phyloP scores from a whole-genome alignment of 306 rosid species.

The Cajanus cajan region DNA sequence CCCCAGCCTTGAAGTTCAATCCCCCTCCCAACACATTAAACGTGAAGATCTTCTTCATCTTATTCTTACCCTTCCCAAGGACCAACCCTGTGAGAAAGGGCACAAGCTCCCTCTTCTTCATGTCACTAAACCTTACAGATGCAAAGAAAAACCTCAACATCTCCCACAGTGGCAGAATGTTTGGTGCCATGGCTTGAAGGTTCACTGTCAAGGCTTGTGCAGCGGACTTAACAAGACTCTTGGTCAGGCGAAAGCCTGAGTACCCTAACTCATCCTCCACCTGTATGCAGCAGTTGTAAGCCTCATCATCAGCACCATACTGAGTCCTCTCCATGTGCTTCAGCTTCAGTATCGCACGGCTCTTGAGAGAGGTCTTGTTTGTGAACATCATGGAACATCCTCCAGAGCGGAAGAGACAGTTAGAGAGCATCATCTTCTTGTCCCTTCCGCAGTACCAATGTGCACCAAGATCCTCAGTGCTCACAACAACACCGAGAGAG shows the following conservation, averaged over 20 bases:
- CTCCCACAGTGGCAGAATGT: constrained; percentile 65
- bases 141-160: constrained; percentile 32
- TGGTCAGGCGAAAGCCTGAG: constrained; percentile 66
- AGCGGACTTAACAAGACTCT: constrained; percentile 64
- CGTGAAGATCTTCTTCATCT: neutral
- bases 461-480: constrained; percentile 75
- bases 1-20: constrained; percentile 59
- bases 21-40: constrained; percentile 37
- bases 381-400: constrained; percentile 79
- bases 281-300: constrained; percentile 76
- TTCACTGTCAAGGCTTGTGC: constrained; percentile 61
- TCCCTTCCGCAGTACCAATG: constrained; percentile 79
- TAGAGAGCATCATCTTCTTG: constrained; percentile 73
- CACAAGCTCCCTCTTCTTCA: constrained; percentile 34
- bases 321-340: constrained; percentile 67
- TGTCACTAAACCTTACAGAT: neutral
- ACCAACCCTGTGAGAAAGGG: constrained; percentile 16
- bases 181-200: constrained; percentile 52
- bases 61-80: constrained; percentile 15
- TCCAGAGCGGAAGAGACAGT: constrained; percentile 78
- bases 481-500: constrained; percentile 60
- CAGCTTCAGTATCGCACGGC: constrained; percentile 59
- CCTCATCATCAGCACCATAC: constrained; percentile 69
- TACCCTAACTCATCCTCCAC: constrained; percentile 63
- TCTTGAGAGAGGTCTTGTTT: constrained; percentile 40